Base-by-base conservation (phyloP, 129 eudicot species). In the Saussurea involucrata region DNA sequence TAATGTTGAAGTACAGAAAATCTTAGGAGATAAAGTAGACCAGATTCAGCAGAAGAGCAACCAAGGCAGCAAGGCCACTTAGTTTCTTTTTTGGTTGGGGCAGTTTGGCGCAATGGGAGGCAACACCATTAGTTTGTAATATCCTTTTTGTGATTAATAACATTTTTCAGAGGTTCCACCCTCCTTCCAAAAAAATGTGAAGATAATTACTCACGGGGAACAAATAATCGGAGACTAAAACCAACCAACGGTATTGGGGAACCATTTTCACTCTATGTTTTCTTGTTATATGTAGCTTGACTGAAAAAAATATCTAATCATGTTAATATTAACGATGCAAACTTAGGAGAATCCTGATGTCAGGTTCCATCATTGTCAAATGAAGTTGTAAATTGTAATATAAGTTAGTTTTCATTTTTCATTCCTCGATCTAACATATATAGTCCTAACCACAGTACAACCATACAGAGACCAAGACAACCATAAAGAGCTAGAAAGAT, bases 401-500 rank as follows among this genome's bases (percentile, higher is more conserved):
- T 20, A 60, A 8, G 28, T 60, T 22, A 21, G 27, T 18, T 22
- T 60, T 60, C 65, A 60, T 22, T 60, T 58, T 60, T 20, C 24
- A 60, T 60, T 8, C 66, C 34, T 4, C 61, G 13, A 49, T 49
- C 28, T 72, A 49, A 24, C 28, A 72, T 22, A 49, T 15, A 3
- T 49, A 55, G 32, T 20, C 33, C 55, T 77, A 27, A 20, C 46
- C 73, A 76, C 31, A 55, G 8, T 20, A 44, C 75, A 49, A 84
- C 36, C 37, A 57, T 31, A 29, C 46, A 11, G 63, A 29, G 58
- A 78, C 64, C 71, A 33, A 49, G 25, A 15, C 1, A 20, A 11
- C 49, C 68, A 55, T 32, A 40, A 25, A 28, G 33, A 64, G 66
- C n/a, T 18, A 9, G 37, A 34, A 70, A 61, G 8, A 72, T 9